Evolutionary conservation across 1,284 basidiomycete species (phyloP).

Genomic region (Calocybe gambosa): DNA sequence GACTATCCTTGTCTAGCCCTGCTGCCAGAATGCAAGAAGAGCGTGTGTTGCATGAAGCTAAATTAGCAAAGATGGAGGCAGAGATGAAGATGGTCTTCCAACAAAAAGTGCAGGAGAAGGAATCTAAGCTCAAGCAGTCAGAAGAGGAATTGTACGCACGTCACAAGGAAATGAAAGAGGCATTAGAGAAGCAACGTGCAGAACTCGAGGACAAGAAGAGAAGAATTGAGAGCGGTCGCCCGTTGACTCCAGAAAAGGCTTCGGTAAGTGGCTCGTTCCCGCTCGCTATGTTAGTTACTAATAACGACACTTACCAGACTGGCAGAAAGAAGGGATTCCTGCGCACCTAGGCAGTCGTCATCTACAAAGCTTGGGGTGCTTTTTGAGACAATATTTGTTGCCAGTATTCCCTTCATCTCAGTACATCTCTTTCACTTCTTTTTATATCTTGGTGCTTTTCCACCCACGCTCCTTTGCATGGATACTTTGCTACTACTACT

Average conservation of each 20-base stretch:
- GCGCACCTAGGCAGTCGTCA: conserved; percentile 42
- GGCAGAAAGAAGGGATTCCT: conserved; percentile 75
- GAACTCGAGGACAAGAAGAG: conserved; percentile 99
- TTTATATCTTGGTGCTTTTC: conserved; percentile 36
- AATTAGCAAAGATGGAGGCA: conserved; percentile 97
- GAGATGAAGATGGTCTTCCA: conserved; percentile 99
- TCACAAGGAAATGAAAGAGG: conserved; percentile 98
- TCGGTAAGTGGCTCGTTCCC: conserved; percentile 41
- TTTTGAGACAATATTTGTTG: conserved; percentile 11
- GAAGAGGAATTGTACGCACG: conserved; percentile 97
- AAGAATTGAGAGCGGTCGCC: conserved; percentile 89
- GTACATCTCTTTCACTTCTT: conserved; percentile 12
- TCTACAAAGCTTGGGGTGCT: conserved; percentile 7
- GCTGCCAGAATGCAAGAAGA: conserved; percentile 94
- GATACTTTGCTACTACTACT: conserved; percentile 50
- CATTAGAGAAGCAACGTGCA: conserved; percentile 91
- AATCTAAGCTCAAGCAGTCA: conserved; percentile 94
- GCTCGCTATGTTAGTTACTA: conserved; percentile 6
- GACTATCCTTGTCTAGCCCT: conserved; percentile 50
- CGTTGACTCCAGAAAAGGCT: conserved; percentile 91
- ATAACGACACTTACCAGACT: conserved; percentile 32
- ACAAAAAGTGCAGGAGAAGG: conserved; percentile 98
- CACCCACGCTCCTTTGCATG: conserved; percentile 53
- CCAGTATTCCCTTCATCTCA: conserved; percentile 16
- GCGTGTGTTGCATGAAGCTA: conserved; percentile 88